Percentiles rank a stretch among this genome's conserved stretches.
Evolutionary conservation across 306 rosid species (phyloP).

Genomic region (Parietaria judaica): DNA sequence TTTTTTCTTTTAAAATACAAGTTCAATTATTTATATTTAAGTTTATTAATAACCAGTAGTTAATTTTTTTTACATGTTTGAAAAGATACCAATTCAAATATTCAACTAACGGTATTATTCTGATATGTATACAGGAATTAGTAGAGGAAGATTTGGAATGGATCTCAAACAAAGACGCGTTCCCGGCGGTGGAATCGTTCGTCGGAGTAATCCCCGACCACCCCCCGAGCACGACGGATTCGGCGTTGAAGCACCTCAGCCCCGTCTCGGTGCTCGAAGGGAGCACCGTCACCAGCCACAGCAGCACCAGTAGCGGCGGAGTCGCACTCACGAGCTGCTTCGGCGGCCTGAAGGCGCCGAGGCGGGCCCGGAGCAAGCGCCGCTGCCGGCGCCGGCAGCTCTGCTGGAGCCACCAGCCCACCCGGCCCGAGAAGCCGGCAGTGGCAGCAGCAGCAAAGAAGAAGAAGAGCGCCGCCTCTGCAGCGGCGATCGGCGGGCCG

Average conservation of each 20-base stretch:
- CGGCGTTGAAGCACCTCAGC: constrained; percentile 2
- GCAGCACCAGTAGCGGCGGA: constrained; percentile 22
- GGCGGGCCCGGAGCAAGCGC: constrained; percentile 53
- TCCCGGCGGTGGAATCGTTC: constrained; percentile 60
- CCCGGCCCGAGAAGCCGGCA: not conserved
- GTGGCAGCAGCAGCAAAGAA: constrained; percentile 1
- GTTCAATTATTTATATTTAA: too few relatives aligned
- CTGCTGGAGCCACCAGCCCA: constrained; percentile 26
- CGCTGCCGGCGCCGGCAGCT: constrained; percentile 28
- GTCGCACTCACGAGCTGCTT: constrained; percentile 40
- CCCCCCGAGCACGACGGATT: constrained; percentile 13
- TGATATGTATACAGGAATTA: constrained; percentile 23
- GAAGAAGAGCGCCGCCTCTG: constrained; percentile 15
- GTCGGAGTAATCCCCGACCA: constrained; percentile 30
- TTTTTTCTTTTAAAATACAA: too few relatives aligned
- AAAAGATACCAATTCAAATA: too few relatives aligned
- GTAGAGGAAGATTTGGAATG: constrained; percentile 83
- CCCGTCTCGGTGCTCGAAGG: constrained; percentile 32
- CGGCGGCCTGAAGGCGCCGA: constrained; percentile 45
- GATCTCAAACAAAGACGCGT: constrained; percentile 74
- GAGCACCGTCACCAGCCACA: constrained; percentile 42
- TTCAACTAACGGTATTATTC: too few relatives aligned
- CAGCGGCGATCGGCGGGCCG: constrained; percentile 20
- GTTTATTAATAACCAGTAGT: too few relatives aligned
- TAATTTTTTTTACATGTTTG: too few relatives aligned